phyloP scores from a whole-genome alignment of 2,329 filamentous ascomycete species.

The Rhinocladiella similis region DNA sequence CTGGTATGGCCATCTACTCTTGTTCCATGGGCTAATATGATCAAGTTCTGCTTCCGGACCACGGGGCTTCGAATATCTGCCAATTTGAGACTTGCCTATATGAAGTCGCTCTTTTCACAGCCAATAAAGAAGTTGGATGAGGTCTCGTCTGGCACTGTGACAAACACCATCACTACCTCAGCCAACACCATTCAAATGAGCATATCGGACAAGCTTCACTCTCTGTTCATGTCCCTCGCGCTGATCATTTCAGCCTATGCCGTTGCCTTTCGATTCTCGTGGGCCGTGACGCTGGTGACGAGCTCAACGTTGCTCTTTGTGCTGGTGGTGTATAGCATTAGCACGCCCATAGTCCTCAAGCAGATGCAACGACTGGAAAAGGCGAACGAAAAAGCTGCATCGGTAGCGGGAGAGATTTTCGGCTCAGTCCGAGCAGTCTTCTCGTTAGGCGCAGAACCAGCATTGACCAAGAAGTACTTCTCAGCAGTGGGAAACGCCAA shows the following conservation, averaged over 20 bases:
- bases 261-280: constrained; percentile 54
- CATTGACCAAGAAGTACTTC: constrained; percentile 39
- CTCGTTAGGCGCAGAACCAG: constrained; percentile 43
- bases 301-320: constrained; percentile 49
- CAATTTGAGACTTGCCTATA: constrained; percentile 51
- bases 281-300: constrained; percentile 54
- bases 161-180: constrained; percentile 53
- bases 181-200: constrained; percentile 56
- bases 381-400: constrained; percentile 41
- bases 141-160: constrained; percentile 51
- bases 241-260: constrained; percentile 48
- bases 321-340: constrained; percentile 30
- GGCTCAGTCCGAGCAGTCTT: constrained; percentile 46
- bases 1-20: neutral
- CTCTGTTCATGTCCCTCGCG: constrained; percentile 44
- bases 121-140: constrained; percentile 52
- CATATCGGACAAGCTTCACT: constrained; percentile 54
- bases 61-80: constrained; percentile 54
- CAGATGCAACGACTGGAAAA: constrained; percentile 31
- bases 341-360: constrained; percentile 35
- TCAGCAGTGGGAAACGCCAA: constrained; percentile 40
- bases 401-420: constrained; percentile 47
- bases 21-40: constrained; percentile 3
- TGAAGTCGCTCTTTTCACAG: constrained; percentile 50
- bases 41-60: constrained; percentile 49